Conservation (phyloP, 306 rosid species). For the Cyamopsis tetragonoloba region DNA sequence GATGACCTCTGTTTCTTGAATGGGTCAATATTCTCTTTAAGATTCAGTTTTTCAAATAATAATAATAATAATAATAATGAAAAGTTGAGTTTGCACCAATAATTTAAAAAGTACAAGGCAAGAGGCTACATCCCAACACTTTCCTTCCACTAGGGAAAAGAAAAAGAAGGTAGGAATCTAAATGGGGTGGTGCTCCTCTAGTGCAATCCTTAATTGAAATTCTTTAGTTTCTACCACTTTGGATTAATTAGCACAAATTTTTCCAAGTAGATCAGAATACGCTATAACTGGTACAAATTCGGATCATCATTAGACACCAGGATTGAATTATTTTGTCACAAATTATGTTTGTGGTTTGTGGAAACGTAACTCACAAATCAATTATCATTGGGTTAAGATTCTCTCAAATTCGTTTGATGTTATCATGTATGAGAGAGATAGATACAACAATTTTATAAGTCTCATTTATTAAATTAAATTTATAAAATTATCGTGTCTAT, state of each 20-base stretch:
- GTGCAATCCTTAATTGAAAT: background rate
- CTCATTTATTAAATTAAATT: no score
- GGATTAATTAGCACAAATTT: background rate
- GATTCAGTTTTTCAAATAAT: background rate
- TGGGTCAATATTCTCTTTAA: background rate
- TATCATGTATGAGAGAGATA: no score
- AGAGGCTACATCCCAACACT: background rate
- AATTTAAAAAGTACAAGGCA: background rate
- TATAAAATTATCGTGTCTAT: no score
- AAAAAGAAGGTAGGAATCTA: background rate
- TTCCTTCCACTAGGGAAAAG: conserved; percentile 11
- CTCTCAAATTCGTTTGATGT: no score
- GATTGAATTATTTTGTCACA: conserved; percentile 15
- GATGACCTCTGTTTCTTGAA: background rate
- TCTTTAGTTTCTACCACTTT: background rate
- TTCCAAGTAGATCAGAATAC: background rate
- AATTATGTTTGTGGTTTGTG: background rate
- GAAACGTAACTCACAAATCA: background rate
- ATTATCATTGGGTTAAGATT: no score
- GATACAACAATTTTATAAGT: no score
- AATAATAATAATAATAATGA: background rate
- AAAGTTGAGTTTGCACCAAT: background rate
- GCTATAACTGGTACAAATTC: background rate
- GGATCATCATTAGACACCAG: background rate
- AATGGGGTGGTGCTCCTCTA: background rate